Evolutionary conservation across 2,329 filamentous ascomycete species (phyloP), one percentile per base, ranked within the genome.

Genomic region (Elsinoe arachidis): DNA sequence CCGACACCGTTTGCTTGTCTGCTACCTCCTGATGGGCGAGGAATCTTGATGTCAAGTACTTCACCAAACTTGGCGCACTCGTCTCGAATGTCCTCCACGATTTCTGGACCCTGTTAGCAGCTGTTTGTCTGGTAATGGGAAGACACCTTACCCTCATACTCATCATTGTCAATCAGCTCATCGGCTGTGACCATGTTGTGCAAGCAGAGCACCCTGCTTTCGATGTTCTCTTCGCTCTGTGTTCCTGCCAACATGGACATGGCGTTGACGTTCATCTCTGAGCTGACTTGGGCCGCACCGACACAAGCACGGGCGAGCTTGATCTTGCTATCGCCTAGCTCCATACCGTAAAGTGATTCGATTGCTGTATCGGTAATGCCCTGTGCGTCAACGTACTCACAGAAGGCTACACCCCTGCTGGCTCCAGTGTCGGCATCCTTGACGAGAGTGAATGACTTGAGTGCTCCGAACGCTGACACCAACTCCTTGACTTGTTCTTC

Each of bases 131-230:
- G n/a, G 12, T 1, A 38, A 15, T 21, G 12, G 12, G 33, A 12
- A n/a, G 21, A 30, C 6, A 1, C 65, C 77, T 68, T 79, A 91
- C 92, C 92, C 74, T 96, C 88, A 67, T 96, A 97, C 67, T 99
- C 93, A 35, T 97, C 91, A 54, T 85, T 85, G 68, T 97, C 91
- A 73, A 96, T 84, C 21, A 99, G 77, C 73, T 99, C 93, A 66
- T 99, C 93, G 0, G 90, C 80, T 0, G 93, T 99, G 35, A 99
- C 92, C 93, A 99, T 99, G 76, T 99, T 99, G 68, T 99, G 82
- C 61, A 99, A 77, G 73, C 96, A 92, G 60, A 99, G 72, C 14
- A 99, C 92, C 57, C 88, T 83, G 63, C 88, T 88, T 60, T 86
- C 84, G 64, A 95, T 90, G 34, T 87, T 78, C 60, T 91, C 87